phyloP scores from a whole-genome alignment of 192 early-diverging fungal species.

The Gigaspora rosea region DNA sequence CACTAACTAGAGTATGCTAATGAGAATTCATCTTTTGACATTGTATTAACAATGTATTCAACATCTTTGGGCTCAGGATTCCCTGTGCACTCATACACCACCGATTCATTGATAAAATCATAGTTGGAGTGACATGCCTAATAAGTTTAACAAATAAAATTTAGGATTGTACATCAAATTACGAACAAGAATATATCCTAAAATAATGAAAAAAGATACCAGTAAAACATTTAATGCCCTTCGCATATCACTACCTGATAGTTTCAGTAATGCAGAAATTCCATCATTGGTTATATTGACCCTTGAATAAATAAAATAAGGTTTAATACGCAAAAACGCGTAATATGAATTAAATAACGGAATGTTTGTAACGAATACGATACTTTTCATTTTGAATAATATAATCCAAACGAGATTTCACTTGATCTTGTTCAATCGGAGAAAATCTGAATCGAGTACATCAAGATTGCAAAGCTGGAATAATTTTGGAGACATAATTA shows the following conservation, averaged over 20 bases:
- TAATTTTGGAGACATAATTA: slow-evolving; percentile 98
- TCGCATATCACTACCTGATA: slow-evolving; percentile 97
- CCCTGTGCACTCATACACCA: slow-evolving; percentile 91
- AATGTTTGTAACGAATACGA: slow-evolving; percentile 24
- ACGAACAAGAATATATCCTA: neutral
- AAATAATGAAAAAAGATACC: slow-evolving; percentile 35
- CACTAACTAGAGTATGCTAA: slow-evolving; percentile 64
- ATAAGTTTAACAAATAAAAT: neutral
- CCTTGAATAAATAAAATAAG: slow-evolving; percentile 32
- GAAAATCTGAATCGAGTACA: slow-evolving; percentile 97
- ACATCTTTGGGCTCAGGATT: slow-evolving; percentile 89
- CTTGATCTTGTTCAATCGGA: slow-evolving; percentile 78
- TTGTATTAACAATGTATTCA: slow-evolving; percentile 69
- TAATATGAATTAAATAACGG: slow-evolving; percentile 31
- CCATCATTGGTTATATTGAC: slow-evolving; percentile 83
- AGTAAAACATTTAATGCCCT: slow-evolving; percentile 94
- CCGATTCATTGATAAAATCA: slow-evolving; percentile 69
- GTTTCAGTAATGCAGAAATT: slow-evolving; percentile 73
- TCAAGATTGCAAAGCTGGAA: slow-evolving; percentile 96
- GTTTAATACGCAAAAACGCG: slow-evolving; percentile 1
- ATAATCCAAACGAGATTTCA: slow-evolving; percentile 72
- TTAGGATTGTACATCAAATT: neutral
- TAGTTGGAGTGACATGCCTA: slow-evolving; percentile 85
- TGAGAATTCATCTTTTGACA: slow-evolving; percentile 87
- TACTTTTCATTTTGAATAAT: slow-evolving; percentile 71